phyloP scores from a whole-genome alignment of 371 early-diverging fungal species.

The Rhizomucor miehei region DNA sequence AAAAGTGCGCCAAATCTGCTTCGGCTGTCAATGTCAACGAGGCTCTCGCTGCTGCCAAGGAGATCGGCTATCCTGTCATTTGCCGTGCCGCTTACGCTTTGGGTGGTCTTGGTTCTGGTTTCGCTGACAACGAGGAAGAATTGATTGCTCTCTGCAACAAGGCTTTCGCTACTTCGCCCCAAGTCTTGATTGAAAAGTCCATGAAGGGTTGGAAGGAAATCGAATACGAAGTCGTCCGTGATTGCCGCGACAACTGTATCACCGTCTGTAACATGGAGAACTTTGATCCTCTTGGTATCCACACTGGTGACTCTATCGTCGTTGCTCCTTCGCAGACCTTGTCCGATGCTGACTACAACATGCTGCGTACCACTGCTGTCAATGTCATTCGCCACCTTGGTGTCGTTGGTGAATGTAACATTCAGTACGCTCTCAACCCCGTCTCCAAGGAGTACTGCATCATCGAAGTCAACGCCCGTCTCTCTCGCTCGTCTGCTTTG shows the following conservation, averaged over 20 bases:
- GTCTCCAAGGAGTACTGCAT: constrained; percentile 82
- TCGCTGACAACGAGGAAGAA: constrained; percentile 79
- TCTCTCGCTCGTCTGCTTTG: constrained; percentile 82
- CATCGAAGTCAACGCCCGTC: constrained; percentile 96
- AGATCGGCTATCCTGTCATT: constrained; percentile 92
- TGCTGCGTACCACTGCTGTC: constrained; percentile 92
- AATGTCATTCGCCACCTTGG: constrained; percentile 93
- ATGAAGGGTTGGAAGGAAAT: constrained; percentile 99
- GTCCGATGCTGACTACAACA: constrained; percentile 90
- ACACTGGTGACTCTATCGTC: constrained; percentile 96
- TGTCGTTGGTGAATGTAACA: constrained; percentile 97
- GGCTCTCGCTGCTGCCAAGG: constrained; percentile 78
- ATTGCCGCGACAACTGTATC: constrained; percentile 92
- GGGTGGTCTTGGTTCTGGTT: constrained; percentile 95
- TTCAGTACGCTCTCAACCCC: constrained; percentile 94
- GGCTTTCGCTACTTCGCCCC: constrained; percentile 79
- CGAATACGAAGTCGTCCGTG: constrained; percentile 98
- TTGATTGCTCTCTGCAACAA: constrained; percentile 73
- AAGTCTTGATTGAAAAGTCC: constrained; percentile 88
- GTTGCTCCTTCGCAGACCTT: constrained; percentile 95
- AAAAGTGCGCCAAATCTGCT: constrained; percentile 83
- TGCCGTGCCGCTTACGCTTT: constrained; percentile 92
- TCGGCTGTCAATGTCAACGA: constrained; percentile 80
- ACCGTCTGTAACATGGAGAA: constrained; percentile 99
- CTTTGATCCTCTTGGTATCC: constrained; percentile 95